Base-by-base conservation (phyloP, 345 rosid genomes). In the Garcia nutans region DNA sequence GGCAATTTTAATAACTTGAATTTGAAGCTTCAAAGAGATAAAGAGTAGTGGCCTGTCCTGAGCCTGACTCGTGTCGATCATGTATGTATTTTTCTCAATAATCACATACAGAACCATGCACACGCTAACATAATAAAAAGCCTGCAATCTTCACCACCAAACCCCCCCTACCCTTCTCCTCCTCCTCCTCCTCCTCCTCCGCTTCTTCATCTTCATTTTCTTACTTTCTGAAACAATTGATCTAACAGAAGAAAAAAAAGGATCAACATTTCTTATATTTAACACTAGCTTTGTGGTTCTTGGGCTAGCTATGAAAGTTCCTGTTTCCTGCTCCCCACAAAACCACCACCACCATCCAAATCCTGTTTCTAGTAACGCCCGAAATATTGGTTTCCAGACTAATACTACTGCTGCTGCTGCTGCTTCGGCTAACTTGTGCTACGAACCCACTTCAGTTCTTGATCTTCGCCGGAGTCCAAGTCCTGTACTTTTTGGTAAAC, bases 361-460 rank as follows among this genome's bases (percentile, higher is more conserved):
- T 56, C 82, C 81, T 4, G 62, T 63, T 41, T 74, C 73, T 55
- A 80, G 52, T 70, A 74, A 31, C 76, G 76, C n/a, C 58, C 47
- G 73, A 55, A 77, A 68, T 24, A 72, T 52, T 41, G 65, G 70
- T 42, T 78, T 74, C 11, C 65, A 59, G 13, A 42, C 69, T 68
- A 58, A 37, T 64, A 60, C 22, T 68, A 64, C 26, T 69, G 26
- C 74, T 20, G 65, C 37, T 37, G 5, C 41, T 33, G 41, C 41
- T 37, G 41, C 41, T 37, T 6, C 41, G 6, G 41, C 77, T 20
- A 75, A 52, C 54, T 64, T 71, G 15, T 71, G 77, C 84, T 81
- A 91, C 82, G 96, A 94, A 62, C 97, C 97, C 71, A 94, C 93
- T 57, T 90, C 97, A 0, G 98, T 92, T 72, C 97, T 92, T 16